Percentiles rank a stretch among this genome's conserved stretches.
phyloP scores from a whole-genome alignment of 306 rosid genomes.

The Elaeagnus macrophylla region DNA sequence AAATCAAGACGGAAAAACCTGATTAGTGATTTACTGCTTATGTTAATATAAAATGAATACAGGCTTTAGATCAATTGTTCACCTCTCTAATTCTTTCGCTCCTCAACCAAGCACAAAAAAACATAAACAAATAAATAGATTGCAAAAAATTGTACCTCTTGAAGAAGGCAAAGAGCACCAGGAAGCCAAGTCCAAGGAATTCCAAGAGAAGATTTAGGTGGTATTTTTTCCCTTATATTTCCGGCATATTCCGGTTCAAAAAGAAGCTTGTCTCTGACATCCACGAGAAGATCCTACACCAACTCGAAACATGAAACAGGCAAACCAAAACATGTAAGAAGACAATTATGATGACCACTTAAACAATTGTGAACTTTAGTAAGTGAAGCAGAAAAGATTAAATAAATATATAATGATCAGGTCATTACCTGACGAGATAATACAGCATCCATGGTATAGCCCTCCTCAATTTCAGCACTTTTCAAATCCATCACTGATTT shows the following conservation, averaged over 20 bases:
- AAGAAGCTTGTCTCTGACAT: conserved; percentile 93
- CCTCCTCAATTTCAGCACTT: conserved; percentile 80
- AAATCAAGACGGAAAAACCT: too few relatives aligned
- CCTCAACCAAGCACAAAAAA: background rate
- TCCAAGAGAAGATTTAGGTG: conserved; percentile 71
- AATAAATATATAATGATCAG: background rate
- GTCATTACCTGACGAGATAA: conserved; percentile 64
- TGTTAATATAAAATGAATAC: too few relatives aligned
- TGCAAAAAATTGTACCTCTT: conserved; percentile 51
- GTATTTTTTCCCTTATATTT: conserved; percentile 61
- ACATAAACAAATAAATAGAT: background rate
- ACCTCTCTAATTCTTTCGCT: background rate
- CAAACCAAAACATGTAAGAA: background rate
- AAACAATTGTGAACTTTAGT: conserved; percentile 1
- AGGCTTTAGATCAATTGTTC: too few relatives aligned
- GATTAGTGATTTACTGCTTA: too few relatives aligned
- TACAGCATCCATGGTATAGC: conserved; percentile 65
- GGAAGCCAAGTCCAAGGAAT: conserved; percentile 92
- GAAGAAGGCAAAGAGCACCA: conserved; percentile 88
- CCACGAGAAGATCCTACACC: conserved; percentile 74
- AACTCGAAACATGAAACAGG: conserved; percentile 11
- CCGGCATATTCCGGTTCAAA: conserved; percentile 96
- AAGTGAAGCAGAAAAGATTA: conserved; percentile 2
- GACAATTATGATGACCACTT: background rate
- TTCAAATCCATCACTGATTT: conserved; percentile 83